phyloP scores from a whole-genome alignment of 1,284 basidiomycete species.

The Cryptococcus floricola region DNA sequence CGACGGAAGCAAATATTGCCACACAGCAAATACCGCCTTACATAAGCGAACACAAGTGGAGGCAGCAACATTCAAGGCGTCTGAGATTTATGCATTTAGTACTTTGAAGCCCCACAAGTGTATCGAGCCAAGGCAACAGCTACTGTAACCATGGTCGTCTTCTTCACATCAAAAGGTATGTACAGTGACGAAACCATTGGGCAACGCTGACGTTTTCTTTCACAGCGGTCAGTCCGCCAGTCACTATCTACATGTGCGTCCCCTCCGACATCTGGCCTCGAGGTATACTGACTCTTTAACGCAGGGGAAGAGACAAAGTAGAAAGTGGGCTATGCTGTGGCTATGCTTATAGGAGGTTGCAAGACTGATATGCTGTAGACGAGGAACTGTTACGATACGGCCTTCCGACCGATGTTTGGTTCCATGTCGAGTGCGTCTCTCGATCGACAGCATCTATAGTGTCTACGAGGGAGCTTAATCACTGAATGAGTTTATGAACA shows the following conservation, averaged over 20 bases:
- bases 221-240: constrained; percentile 59
- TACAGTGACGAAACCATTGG: background rate
- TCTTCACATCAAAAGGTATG: constrained; percentile 55
- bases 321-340: constrained; percentile 64
- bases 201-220: constrained; percentile 1
- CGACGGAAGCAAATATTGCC: too few species aligned
- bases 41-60: background rate
- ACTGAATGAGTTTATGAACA: constrained; percentile 27
- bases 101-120: too few species aligned
- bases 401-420: constrained; percentile 57
- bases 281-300: background rate
- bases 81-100: too few species aligned
- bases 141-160: constrained; percentile 53
- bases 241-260: constrained; percentile 68
- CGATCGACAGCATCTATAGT: background rate
- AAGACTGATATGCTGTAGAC: constrained; percentile 56
- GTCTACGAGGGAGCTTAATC: background rate
- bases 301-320: constrained; percentile 84
- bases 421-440: constrained; percentile 54
- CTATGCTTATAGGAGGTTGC: background rate
- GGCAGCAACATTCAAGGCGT: too few species aligned
- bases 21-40: too few species aligned
- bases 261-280: background rate
- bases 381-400: constrained; percentile 92
- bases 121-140: background rate